Evolutionary conservation across 225 moss, liverwort and hornwort species (phyloP), one percentile per base, ranked within the genome.

Genomic region (Pseudisothecium myosuroides): DNA sequence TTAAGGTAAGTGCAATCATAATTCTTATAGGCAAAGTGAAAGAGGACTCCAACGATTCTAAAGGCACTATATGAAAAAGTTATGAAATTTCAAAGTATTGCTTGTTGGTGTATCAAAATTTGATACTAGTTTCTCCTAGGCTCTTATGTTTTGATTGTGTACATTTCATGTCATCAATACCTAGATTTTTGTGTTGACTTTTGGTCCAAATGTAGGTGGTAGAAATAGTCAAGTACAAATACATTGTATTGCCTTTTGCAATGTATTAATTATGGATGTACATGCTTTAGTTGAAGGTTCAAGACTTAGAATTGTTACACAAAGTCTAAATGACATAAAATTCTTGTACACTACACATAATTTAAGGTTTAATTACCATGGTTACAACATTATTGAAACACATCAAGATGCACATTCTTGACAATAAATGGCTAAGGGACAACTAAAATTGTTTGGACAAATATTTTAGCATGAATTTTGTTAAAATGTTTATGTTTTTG

Each of bases 361-460:
- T 64, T 49, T 10, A 64, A 49, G 17, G 37, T 27, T 49, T 12
- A 5, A 6, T 50, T 41, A 32, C 7, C 2, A 31, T 31, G 0
- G 3, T 23, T 23, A 41, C 22, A 32, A 45, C 11, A 60, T 60
- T 60, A n/a, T 26, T 52, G 1, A 26, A 78, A 24, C 1, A 16
- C 2, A n/a, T 17, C 4, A 39, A n/a, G 27, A 17, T 56, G 7
- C 39, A 56, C 0, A 1, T 26, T n/a, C 4, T 0, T n/a, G 10
- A 41, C 6, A 81, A 39, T 41, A 59, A 58, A 59, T 11, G 12
- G 8, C 20, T 19, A 60, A 11, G 12, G 2, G 8, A 22, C 28
- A 80, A 80, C 6, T 19, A 39, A 19, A 29, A 19, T 59, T 2
- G 2, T 61, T 45, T 61, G 32, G 45, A 31, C 2, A 45, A 45